Conservation (phyloP, 176 grass and related monocot genomes). For the Typha latifolia region DNA sequence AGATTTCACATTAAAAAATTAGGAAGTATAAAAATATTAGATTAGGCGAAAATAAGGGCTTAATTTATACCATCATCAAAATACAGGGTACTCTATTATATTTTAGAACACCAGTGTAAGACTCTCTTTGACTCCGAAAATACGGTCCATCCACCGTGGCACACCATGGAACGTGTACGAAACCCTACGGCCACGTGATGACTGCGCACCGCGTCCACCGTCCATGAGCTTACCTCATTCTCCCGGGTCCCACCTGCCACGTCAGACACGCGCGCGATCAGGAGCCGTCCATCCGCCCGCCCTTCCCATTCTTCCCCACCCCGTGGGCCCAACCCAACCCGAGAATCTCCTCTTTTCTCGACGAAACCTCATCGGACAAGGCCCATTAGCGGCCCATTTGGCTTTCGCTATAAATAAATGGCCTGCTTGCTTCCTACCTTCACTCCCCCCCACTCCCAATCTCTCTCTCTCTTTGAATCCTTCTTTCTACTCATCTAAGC, state of each 20-base stretch:
- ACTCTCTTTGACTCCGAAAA: not conserved
- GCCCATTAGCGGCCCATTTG: no score
- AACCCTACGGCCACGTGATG: slow-evolving; percentile 27
- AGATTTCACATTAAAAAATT: no score
- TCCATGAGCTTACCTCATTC: slow-evolving; percentile 29
- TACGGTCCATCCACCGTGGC: not conserved
- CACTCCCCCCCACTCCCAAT: no score
- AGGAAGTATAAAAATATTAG: no score
- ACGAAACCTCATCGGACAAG: no score
- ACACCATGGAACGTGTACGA: slow-evolving; percentile 31
- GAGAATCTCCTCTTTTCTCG: not conserved
- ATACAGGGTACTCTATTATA: not conserved
- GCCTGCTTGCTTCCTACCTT: no score
- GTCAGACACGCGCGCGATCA: slow-evolving; percentile 1
- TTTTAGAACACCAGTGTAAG: no score
- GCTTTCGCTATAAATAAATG: no score
- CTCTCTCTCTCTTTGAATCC: no score
- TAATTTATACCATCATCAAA: no score
- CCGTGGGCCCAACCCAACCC: not conserved
- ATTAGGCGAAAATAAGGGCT: no score
- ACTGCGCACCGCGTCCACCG: slow-evolving; percentile 12
- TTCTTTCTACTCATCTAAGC: no score
- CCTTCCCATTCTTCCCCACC: not conserved
- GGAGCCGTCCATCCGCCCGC: not conserved
- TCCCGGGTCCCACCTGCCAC: slow-evolving; percentile 6